Base-by-base conservation (phyloP, 164 flowering plant species). In the Taxillus chinensis region DNA sequence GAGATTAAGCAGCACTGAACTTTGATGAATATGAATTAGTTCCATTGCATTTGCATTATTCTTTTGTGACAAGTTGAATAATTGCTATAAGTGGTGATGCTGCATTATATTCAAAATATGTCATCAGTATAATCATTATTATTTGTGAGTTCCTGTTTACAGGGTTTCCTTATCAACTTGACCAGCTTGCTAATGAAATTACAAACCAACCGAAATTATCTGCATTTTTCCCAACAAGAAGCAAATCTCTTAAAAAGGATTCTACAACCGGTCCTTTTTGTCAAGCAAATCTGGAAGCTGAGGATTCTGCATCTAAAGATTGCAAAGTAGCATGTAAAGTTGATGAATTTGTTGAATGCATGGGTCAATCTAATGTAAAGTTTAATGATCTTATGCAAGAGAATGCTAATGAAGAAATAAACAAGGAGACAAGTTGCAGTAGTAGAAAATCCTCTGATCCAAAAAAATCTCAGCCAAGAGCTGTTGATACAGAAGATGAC, bases 121-220 rank as follows among this genome's bases (percentile, higher is more conserved):
- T 17, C 15, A 53, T 53, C 37, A n/a, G 14, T 53, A 7, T 53
- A 17, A 13, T 53, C 56, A 43, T 43, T 43, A 6, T 6, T 6
- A 43, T 50, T 27, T 51, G 27, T 42, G n/a, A 60, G 59, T 68
- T 62, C 27, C 27, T 59, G 57, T 55, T 61, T 73, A 39, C 64
- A 90, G 99, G 99, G 97, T 74, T 78, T 67, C 90, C 99, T 62
- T 93, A 93, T 71, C 90, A 88, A 74, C 86, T 89, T 48, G 92
- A 88, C 43, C 97, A 93, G 73, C 82, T 90, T 62, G 78, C 73
- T 58, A 72, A 70, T 68, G 73, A 76, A 63, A 70, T 61, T 61
- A 54, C 45, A 51, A 81, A 73, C 67, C 98, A 93, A 74, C 87
- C 86, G 67, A 89, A 83, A 65, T 70, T 93, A 72, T 85, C 93